These are phyloP conservation scores for Hyaloscypha bicolor DNA, from an alignment of 495 filamentous ascomycete species.

Conservation along the genomic window DNA sequence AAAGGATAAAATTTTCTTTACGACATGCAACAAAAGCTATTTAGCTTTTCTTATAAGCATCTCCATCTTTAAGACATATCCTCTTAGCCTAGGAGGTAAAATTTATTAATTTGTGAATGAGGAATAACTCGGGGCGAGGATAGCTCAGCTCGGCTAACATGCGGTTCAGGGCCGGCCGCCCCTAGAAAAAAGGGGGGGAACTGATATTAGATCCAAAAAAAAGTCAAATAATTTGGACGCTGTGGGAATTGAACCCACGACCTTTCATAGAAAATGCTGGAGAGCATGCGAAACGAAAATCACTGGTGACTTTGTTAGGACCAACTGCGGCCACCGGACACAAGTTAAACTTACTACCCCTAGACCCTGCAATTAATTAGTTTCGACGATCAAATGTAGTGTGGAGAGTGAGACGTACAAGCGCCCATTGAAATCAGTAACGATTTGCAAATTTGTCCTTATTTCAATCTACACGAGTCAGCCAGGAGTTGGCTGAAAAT, in stretches of 20 bases:
- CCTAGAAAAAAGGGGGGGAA: no score
- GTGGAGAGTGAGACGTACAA: neutral
- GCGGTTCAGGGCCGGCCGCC: no score
- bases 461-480: slow-evolving; percentile 2
- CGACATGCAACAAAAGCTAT: no score
- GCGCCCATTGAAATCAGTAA: neutral
- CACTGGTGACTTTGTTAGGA: slow-evolving; percentile 15
- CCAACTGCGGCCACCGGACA: neutral
- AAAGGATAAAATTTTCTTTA: no score
- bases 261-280: slow-evolving; percentile 22
- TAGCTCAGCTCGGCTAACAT: no score
- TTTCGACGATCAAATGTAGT: neutral
- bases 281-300: slow-evolving; percentile 31
- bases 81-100: no score
- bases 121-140: no score
- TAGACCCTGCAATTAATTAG: neutral
- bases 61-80: no score
- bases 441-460: neutral
- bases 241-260: slow-evolving; percentile 35
- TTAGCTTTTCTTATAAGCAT: no score
- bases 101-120: no score
- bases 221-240: slow-evolving; percentile 18
- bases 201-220: no score
- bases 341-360: slow-evolving; percentile 1
- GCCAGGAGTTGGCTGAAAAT: neutral